phyloP scores from a whole-genome alignment of 169 alveolate species.

The Plasmodium ovale region DNA sequence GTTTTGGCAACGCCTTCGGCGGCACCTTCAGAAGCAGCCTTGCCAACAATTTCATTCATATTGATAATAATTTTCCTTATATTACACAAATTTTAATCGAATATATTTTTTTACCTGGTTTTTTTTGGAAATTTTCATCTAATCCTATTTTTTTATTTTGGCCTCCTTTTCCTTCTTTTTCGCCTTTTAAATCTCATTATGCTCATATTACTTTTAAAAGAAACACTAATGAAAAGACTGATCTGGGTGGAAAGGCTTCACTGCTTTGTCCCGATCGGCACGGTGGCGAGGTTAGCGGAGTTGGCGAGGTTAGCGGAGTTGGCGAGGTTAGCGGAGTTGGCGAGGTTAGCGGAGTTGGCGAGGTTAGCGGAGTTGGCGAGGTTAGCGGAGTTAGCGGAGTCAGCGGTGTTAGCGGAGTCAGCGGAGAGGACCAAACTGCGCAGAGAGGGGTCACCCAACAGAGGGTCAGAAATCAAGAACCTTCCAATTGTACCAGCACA shows the following conservation, averaged over 20 bases:
- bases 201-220: constrained; percentile 58
- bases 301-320: too few relatives aligned
- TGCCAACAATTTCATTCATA: constrained; percentile 59
- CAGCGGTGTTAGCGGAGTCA: background rate
- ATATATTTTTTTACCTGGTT: constrained; percentile 52
- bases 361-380: background rate
- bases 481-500: background rate
- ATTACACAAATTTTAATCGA: constrained; percentile 39
- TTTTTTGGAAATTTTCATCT: constrained; percentile 64
- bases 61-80: constrained; percentile 70
- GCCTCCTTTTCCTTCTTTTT: constrained; percentile 75
- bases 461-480: background rate
- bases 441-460: background rate
- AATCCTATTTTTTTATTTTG: constrained; percentile 71
- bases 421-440: background rate
- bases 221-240: background rate
- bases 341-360: background rate
- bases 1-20: too few relatives aligned
- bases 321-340: background rate
- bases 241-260: background rate
- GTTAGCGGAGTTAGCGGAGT: background rate
- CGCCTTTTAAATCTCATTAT: constrained; percentile 75
- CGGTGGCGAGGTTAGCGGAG: too few relatives aligned
- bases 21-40: too few relatives aligned
- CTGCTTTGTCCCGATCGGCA: too few relatives aligned